phyloP scores from a whole-genome alignment of 495 filamentous ascomycete species.

The Daldinia bambusicola region DNA sequence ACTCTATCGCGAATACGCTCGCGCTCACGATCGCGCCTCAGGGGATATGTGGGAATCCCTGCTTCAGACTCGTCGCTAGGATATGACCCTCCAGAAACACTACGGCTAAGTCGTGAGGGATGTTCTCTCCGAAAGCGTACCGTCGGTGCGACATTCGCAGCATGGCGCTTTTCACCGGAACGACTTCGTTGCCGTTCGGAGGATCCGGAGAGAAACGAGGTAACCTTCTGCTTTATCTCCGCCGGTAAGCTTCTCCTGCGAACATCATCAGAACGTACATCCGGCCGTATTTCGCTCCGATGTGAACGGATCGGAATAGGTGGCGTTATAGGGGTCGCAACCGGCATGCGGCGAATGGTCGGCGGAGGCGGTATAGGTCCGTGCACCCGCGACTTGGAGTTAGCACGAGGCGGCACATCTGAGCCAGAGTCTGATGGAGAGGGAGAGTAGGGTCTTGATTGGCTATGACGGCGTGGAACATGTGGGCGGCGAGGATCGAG shows the following conservation, averaged over 20 bases:
- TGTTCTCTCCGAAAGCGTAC: constrained; percentile 40
- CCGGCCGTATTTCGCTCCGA: constrained; percentile 40
- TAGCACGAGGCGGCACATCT: constrained; percentile 33
- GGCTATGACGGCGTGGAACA: constrained; percentile 46
- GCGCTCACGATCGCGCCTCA: constrained; percentile 36
- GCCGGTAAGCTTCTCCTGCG: constrained; percentile 43
- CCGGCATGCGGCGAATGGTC: constrained; percentile 44
- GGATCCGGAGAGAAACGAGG: constrained; percentile 42
- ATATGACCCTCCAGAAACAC: constrained; percentile 45
- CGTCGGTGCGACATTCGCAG: constrained; percentile 10
- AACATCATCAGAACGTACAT: constrained; percentile 43
- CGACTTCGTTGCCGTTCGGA: constrained; percentile 43
- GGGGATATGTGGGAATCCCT: constrained; percentile 36
- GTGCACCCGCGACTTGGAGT: constrained; percentile 29
- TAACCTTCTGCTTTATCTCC: constrained; percentile 45
- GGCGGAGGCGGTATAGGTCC: constrained; percentile 40
- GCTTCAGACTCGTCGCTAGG: constrained; percentile 46
- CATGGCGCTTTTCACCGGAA: constrained; percentile 41
- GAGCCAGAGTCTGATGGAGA: constrained; percentile 38
- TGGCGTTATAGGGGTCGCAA: constrained; percentile 27
- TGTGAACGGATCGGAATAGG: constrained; percentile 34
- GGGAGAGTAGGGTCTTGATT: constrained; percentile 38
- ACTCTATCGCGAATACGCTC: constrained; percentile 44
- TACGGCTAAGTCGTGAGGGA: constrained; percentile 43
- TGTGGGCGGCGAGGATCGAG: constrained; percentile 40